Base-by-base conservation (phyloP, 75 land plant species). In the Picea sitchensis region DNA sequence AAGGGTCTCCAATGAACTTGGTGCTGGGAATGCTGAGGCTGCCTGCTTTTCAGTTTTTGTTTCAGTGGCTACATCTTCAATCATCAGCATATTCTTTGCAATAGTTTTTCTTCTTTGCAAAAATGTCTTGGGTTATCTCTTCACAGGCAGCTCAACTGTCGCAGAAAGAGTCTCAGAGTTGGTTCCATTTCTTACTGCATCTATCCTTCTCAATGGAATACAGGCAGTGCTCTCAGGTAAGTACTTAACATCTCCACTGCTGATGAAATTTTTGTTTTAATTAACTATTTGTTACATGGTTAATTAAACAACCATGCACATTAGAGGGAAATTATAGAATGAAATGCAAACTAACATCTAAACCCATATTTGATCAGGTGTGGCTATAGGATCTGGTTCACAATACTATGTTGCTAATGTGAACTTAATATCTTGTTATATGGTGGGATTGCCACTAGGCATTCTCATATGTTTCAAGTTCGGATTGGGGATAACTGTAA, bases 381-480 rank as follows among this genome's bases (percentile, higher is more conserved):
- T 86, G 34, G 87, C 86, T 14, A 83, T 81, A 60, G 87, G 87
- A 57, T 84, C 86, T 80, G 87, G 87, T 13, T 86, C 87, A 82
- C 87, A 86, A 77, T 61, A 61, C 36, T 67, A 71, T 17, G 86
- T 74, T 21, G 87, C 87, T 23, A 38, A 74, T 47, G 79, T 71
- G 58, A 86, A 86, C 65, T 58, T 86, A 73, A 78, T 75, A 18
- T 86, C 87, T 15, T 86, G 78, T 61, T 86, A 86, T 62, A 69
- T 79, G 59, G 82, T 86, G 58, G 87, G 87, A 61, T 58, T 86
- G 62, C 87, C 87, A 14, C 71, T 80, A 20, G 86, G 81, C 26
- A 14, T 71, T 38, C 32, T 84, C 54, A 81, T 86, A 23, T 86
- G 77, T 41, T 86, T 80, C 61, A 73, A 62, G 41, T 74, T 86